Percentiles rank a stretch among this genome's conserved stretches.
Evolutionary conservation across 306 rosid genomes (phyloP).

Genomic region (Begonia peltatifolia): DNA sequence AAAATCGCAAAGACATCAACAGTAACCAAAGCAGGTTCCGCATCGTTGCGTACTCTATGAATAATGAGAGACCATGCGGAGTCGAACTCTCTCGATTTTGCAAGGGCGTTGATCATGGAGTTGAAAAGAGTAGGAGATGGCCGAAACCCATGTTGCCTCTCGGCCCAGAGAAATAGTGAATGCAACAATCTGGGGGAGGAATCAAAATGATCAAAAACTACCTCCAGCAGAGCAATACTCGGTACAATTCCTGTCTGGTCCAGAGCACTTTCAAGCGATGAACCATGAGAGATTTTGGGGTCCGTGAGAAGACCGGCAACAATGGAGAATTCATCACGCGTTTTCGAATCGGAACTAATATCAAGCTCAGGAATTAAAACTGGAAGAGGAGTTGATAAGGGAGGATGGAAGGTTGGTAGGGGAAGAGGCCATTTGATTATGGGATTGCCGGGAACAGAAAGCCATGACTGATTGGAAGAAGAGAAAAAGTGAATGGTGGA

Average conservation of each 20-base stretch:
- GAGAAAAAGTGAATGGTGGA: conserved; percentile 18
- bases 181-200: conserved; percentile 60
- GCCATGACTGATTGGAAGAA: conserved; percentile 33
- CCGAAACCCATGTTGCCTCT: conserved; percentile 36
- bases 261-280: conserved; percentile 28
- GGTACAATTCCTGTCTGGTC: conserved; percentile 50
- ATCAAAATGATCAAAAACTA: conserved; percentile 36
- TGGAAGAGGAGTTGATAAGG: not conserved
- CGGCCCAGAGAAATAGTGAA: conserved; percentile 64
- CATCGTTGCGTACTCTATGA: conserved; percentile 16
- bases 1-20: conserved; percentile 43
- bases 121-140: conserved; percentile 28
- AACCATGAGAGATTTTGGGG: conserved; percentile 33
- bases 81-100: conserved; percentile 50
- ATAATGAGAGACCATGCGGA: conserved; percentile 57
- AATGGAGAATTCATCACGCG: conserved; percentile 23
- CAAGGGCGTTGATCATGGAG: conserved; percentile 40
- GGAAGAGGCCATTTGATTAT: conserved; percentile 35
- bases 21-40: conserved; percentile 29
- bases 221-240: conserved; percentile 20
- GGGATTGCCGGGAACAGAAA: conserved; percentile 45
- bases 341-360: conserved; percentile 5
- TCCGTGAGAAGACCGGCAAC: conserved; percentile 38
- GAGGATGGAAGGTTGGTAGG: conserved; percentile 3
- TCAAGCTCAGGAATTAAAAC: conserved; percentile 8